Evolutionary conservation across 176 grass and related monocot genomes (phyloP).

Genomic region (Oryza coarctata): DNA sequence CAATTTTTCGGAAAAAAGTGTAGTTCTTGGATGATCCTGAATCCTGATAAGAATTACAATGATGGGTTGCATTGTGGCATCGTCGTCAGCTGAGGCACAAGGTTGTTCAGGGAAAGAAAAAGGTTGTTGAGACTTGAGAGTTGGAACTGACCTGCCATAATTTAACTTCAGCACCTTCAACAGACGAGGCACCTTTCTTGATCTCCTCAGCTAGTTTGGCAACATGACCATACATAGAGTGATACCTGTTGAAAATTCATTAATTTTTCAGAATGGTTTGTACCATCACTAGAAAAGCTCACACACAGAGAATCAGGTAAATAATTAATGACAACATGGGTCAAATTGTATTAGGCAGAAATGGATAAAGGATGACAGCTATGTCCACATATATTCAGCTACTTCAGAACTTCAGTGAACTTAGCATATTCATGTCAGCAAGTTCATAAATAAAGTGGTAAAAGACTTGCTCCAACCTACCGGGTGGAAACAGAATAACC

Average conservation of each 20-base stretch:
- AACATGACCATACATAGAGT: constrained; percentile 87
- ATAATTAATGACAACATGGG: neutral
- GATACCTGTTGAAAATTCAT: constrained; percentile 47
- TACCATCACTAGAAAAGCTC: neutral
- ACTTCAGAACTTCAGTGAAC: constrained; percentile 29
- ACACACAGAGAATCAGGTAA: neutral
- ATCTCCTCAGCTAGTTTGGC: constrained; percentile 87
- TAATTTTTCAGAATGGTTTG: neutral
- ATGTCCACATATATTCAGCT: neutral
- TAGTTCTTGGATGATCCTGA: neutral
- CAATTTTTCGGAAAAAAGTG: neutral
- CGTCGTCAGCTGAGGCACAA: neutral
- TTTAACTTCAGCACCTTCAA: constrained; percentile 77
- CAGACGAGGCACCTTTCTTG: constrained; percentile 68
- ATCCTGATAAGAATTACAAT: neutral
- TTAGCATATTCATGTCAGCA: neutral
- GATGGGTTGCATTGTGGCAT: neutral
- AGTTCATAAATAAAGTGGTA: neutral
- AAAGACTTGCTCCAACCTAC: neutral
- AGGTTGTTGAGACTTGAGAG: neutral
- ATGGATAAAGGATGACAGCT: neutral
- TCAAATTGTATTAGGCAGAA: neutral
- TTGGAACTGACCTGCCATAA: constrained; percentile 74
- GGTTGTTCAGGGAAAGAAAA: neutral
- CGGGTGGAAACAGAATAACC: neutral